phyloP scores from a whole-genome alignment of 768 basidiomycete genomes.

The Strobilomyces confusus region DNA sequence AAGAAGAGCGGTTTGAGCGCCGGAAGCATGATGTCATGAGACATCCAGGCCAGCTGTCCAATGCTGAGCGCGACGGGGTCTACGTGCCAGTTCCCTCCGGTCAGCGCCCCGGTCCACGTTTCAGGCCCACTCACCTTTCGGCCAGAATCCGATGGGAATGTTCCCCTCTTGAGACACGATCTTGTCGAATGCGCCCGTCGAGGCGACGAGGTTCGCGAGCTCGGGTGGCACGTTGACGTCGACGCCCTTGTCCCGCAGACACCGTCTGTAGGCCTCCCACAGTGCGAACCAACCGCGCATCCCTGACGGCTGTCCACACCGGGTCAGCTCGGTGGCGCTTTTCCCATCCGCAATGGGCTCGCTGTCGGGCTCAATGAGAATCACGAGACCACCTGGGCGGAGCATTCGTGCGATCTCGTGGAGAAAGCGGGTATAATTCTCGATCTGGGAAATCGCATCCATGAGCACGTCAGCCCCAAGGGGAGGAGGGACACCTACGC shows the following conservation, averaged over 20 bases:
- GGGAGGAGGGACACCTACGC: conserved; percentile 31
- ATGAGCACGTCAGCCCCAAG: background rate
- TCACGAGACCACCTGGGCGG: conserved; percentile 65
- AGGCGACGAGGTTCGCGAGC: conserved; percentile 47
- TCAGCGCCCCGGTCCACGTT: conserved; percentile 8
- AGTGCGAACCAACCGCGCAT: conserved; percentile 59
- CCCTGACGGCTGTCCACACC: conserved; percentile 32
- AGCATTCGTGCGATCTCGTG: conserved; percentile 62
- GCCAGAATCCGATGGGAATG: conserved; percentile 69
- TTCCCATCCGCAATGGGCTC: conserved; percentile 47
- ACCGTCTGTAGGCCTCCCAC: conserved; percentile 59
- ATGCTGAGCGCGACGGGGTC: conserved; percentile 58
- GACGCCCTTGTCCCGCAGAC: conserved; percentile 47
- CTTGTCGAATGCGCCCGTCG: conserved; percentile 51
- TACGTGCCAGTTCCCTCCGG: conserved; percentile 23
- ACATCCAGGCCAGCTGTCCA: conserved; percentile 73
- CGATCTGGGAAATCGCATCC: conserved; percentile 42
- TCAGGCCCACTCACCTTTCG: conserved; percentile 42
- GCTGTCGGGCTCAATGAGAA: conserved; percentile 60
- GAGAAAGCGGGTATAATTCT: conserved; percentile 56
- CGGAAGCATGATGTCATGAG: conserved; percentile 61
- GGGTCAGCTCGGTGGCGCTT: conserved; percentile 34
- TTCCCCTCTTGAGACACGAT: conserved; percentile 53
- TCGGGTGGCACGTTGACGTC: conserved; percentile 56
- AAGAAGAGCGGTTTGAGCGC: conserved; percentile 60